Conservation (phyloP, 306 rosid species). For the Dryas alaskensis region DNA sequence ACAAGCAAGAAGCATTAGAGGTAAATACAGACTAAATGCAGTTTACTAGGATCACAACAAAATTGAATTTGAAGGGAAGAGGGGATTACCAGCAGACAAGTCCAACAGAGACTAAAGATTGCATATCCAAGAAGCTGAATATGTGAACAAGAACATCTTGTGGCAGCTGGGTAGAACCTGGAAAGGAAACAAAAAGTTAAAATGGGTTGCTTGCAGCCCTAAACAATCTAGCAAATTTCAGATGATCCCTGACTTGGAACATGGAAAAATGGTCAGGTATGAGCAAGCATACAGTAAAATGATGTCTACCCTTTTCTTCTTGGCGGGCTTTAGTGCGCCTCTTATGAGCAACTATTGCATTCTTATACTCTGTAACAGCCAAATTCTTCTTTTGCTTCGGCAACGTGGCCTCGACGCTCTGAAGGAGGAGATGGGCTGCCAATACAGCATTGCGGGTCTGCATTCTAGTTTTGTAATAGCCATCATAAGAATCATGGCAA, state of each 20-base stretch:
- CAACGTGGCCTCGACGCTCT: slow-evolving; percentile 59
- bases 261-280: background rate
- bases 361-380: slow-evolving; percentile 67
- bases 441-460: slow-evolving; percentile 62
- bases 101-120: slow-evolving; percentile 56
- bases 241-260: background rate
- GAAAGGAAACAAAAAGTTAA: slow-evolving; percentile 3
- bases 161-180: slow-evolving; percentile 61
- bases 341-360: slow-evolving; percentile 73
- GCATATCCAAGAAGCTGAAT: slow-evolving; percentile 66
- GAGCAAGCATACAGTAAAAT: background rate
- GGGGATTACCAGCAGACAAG: slow-evolving; percentile 62
- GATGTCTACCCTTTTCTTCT: slow-evolving; percentile 49
- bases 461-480: slow-evolving; percentile 46
- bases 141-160: slow-evolving; percentile 66
- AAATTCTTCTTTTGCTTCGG: slow-evolving; percentile 77
- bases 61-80: slow-evolving; percentile 9
- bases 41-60: slow-evolving; percentile 10
- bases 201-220: slow-evolving; percentile 1
- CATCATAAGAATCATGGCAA: slow-evolving; percentile 2
- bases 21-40: slow-evolving; percentile 14
- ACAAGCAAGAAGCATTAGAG: slow-evolving; percentile 25
- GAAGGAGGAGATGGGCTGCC: slow-evolving; percentile 61
- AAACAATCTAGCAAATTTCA: background rate
- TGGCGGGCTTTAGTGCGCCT: slow-evolving; percentile 56